Percentiles rank a stretch among this genome's conserved stretches.
These are phyloP conservation scores for Sarcomyxa edulis DNA, from an alignment of 768 basidiomycete species.

Conservation along the genomic window DNA sequence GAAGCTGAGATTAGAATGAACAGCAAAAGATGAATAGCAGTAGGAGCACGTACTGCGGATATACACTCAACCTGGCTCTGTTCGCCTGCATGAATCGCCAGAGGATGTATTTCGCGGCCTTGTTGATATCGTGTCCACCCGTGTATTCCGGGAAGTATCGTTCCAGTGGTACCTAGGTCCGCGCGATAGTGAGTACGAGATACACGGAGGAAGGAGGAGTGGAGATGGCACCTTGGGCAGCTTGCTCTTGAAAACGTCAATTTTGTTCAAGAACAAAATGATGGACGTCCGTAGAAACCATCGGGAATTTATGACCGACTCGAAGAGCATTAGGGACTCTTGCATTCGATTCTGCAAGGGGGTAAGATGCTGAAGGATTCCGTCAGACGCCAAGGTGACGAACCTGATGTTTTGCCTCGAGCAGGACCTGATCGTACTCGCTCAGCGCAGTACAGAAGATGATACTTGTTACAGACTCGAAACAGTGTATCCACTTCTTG, in stretches of 20 bases:
- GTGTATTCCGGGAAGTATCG: conserved; percentile 85
- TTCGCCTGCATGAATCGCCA: conserved; percentile 96
- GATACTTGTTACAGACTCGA: conserved; percentile 56
- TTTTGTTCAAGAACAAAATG: conserved; percentile 91
- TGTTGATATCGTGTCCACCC: conserved; percentile 86
- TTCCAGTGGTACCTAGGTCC: conserved; percentile 60
- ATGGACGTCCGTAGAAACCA: conserved; percentile 92
- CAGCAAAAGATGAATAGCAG: neutral
- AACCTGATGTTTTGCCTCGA: conserved; percentile 73
- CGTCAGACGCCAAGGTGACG: conserved; percentile 7
- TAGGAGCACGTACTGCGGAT: conserved; percentile 68
- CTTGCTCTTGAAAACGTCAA: conserved; percentile 89
- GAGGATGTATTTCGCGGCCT: conserved; percentile 90
- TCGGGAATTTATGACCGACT: conserved; percentile 88
- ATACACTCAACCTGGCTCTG: conserved; percentile 76
- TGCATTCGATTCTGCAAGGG: conserved; percentile 79
- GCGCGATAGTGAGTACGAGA: neutral
- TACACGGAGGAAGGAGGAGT: neutral
- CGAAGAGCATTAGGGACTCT: conserved; percentile 86
- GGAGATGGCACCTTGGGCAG: conserved; percentile 48
- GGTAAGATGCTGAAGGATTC: no score
- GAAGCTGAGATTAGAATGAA: neutral
- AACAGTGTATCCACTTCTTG: conserved; percentile 77
- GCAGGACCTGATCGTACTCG: conserved; percentile 54
- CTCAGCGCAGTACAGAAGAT: conserved; percentile 63